phyloP scores from a whole-genome alignment of 768 basidiomycete species.

The Exidia glandulosa region DNA sequence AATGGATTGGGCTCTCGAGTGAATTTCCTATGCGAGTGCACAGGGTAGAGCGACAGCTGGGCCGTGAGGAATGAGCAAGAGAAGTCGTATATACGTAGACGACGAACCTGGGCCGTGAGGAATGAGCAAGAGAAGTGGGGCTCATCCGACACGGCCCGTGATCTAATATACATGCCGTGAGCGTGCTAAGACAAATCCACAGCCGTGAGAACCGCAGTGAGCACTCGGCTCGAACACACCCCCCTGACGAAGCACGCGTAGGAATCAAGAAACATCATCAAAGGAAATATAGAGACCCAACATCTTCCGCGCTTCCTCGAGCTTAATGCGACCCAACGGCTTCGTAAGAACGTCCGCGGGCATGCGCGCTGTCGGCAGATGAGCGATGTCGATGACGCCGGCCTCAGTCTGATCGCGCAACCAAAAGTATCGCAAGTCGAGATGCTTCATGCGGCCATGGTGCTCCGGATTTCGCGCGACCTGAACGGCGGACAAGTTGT shows the following conservation, averaged over 20 bases:
- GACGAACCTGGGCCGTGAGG: no score
- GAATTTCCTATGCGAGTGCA: no score
- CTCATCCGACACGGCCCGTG: no score
- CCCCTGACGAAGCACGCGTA: not conserved
- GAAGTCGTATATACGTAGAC: no score
- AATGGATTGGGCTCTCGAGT: no score
- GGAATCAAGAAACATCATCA: not conserved
- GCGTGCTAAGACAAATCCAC: no score
- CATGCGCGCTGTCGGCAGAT: constrained; percentile 10
- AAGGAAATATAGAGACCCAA: not conserved
- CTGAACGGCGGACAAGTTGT: constrained; percentile 24
- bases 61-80: no score
- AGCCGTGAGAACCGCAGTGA: no score
- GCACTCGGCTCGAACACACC: no score
- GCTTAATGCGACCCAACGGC: constrained; percentile 8
- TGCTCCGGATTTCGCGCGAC: constrained; percentile 18
- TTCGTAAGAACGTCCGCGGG: constrained; percentile 23
- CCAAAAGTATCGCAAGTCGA: constrained; percentile 19
- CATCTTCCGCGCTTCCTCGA: not conserved
- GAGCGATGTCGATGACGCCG: not conserved
- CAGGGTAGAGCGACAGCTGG: no score
- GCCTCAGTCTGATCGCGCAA: constrained; percentile 7
- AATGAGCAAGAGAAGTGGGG: no score
- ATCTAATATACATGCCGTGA: no score
- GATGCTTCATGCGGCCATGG: constrained; percentile 22